phyloP scores from a whole-genome alignment of 768 basidiomycete genomes.

The Mycena kentingensis region DNA sequence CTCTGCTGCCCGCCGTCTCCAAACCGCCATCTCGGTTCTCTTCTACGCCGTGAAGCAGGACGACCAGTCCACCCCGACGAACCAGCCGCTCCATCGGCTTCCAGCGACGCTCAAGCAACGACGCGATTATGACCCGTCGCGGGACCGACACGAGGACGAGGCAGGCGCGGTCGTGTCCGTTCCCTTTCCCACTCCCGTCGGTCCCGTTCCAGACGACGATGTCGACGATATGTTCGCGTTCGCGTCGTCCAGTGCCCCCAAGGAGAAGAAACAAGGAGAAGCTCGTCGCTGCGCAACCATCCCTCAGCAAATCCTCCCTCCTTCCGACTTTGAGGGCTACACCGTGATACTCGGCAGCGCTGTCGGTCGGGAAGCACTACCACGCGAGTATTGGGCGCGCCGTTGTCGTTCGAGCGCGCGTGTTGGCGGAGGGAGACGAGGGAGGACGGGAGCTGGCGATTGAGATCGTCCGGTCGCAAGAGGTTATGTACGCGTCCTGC shows the following conservation, averaged over 20 bases:
- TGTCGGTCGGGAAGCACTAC: constrained; percentile 78
- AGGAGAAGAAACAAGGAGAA: constrained; percentile 52
- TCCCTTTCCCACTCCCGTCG: too few species aligned
- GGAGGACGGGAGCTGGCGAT: constrained; percentile 83
- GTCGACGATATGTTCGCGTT: constrained; percentile 97
- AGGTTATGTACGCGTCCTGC: constrained; percentile 77
- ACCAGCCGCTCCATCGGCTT: too few species aligned
- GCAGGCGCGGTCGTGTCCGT: too few species aligned
- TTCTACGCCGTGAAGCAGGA: constrained; percentile 14
- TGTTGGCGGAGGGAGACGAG: too few species aligned
- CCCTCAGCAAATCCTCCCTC: too few species aligned
- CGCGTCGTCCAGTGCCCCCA: constrained; percentile 42
- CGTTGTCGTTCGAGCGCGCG: constrained; percentile 88
- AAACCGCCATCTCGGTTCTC: constrained; percentile 21
- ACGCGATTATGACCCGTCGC: constrained; percentile 26
- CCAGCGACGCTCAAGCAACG: constrained; percentile 18
- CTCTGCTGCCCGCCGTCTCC: too few species aligned
- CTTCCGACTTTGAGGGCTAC: constrained; percentile 95
- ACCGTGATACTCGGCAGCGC: constrained; percentile 76
- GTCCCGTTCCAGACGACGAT: too few species aligned
- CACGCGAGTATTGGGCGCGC: constrained; percentile 95
- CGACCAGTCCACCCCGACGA: constrained; percentile 16
- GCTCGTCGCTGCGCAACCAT: too few species aligned
- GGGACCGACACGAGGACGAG: constrained; percentile 85
- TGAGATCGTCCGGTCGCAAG: constrained; percentile 94